Conservation (phyloP, 2,329 filamentous ascomycete genomes). For the Shiraia sp. region DNA sequence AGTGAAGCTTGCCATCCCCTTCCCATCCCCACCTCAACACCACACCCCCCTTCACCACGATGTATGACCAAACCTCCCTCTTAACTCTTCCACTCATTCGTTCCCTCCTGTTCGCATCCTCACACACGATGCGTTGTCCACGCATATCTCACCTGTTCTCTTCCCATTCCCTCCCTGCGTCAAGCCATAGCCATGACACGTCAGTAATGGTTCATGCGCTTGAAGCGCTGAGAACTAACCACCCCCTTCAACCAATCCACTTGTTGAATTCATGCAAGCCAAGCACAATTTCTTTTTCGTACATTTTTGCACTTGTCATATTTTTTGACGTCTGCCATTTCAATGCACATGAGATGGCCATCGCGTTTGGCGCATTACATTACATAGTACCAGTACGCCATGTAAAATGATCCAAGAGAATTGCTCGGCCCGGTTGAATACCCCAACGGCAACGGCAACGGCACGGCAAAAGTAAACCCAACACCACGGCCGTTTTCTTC, state of each 20-base stretch:
- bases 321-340: no score
- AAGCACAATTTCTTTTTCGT: no score
- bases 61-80: constrained; percentile 29
- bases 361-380: not conserved
- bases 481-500: no score
- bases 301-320: no score
- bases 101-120: constrained; percentile 26
- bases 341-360: not conserved
- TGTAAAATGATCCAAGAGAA: no score
- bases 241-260: constrained; percentile 3
- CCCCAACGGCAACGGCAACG: not conserved
- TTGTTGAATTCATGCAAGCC: no score
- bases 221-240: constrained; percentile 8
- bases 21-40: constrained; percentile 28
- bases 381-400: not conserved
- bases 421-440: no score
- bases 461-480: not conserved
- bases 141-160: no score
- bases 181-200: constrained; percentile 31
- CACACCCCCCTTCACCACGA: constrained; percentile 16
- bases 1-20: constrained; percentile 24
- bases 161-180: no score
- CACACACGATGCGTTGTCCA: constrained; percentile 27
- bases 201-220: constrained; percentile 41
- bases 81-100: constrained; percentile 14